phyloP scores from a whole-genome alignment of 129 eudicot genomes.

The Silybum marianum region DNA sequence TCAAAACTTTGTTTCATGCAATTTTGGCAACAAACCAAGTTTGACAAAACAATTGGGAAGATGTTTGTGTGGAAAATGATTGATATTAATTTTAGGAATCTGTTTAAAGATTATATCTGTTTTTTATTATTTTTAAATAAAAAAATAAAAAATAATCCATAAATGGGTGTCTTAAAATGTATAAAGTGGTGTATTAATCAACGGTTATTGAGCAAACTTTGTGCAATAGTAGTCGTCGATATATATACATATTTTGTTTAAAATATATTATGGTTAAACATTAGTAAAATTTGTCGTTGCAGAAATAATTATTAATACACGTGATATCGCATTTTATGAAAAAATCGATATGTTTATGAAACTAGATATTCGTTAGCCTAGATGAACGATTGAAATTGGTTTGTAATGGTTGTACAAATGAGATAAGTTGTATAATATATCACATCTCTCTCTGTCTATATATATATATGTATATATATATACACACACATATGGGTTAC shows the following conservation, averaged over 20 bases:
- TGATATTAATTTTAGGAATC: slow-evolving; percentile 30
- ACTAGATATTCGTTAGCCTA: too few species aligned
- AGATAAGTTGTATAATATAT: too few species aligned
- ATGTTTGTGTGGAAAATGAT: slow-evolving; percentile 35
- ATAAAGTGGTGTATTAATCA: slow-evolving; percentile 1
- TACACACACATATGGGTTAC: too few species aligned
- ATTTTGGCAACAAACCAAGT: slow-evolving; percentile 35
- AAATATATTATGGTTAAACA: neutral
- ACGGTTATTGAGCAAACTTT: neutral
- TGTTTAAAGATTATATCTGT: neutral
- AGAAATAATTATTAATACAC: too few species aligned
- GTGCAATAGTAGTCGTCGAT: neutral
- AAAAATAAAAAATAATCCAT: neutral
- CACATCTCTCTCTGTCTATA: too few species aligned
- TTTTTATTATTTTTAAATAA: neutral
- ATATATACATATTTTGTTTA: neutral
- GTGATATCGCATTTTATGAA: too few species aligned
- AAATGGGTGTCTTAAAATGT: neutral
- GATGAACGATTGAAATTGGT: too few species aligned
- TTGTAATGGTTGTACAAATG: too few species aligned
- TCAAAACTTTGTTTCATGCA: slow-evolving; percentile 41
- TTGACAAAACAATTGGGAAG: slow-evolving; percentile 31
- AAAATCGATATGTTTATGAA: too few species aligned
- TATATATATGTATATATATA: too few species aligned
- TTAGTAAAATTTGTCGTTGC: neutral